phyloP scores from a whole-genome alignment of 306 rosid species.

The Hylodesmum podocarpum region DNA sequence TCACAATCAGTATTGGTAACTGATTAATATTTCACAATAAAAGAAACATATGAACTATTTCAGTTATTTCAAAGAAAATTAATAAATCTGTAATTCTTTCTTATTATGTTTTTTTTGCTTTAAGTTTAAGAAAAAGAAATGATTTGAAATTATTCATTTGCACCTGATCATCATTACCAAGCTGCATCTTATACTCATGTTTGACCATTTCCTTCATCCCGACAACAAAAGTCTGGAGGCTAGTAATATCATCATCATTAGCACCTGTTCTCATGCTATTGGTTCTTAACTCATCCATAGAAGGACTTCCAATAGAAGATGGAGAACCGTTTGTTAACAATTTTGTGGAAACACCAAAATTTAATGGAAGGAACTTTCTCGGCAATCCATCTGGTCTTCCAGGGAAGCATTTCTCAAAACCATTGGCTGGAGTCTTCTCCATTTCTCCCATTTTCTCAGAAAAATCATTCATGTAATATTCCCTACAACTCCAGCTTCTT shows the following conservation, averaged over 20 bases:
- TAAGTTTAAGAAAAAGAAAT: neutral
- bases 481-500: conserved; percentile 83
- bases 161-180: conserved; percentile 58
- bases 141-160: conserved; percentile 22
- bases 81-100: neutral
- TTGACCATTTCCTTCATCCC: conserved; percentile 85
- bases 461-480: conserved; percentile 47
- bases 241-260: conserved; percentile 68
- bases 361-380: conserved; percentile 52
- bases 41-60: neutral
- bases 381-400: conserved; percentile 75
- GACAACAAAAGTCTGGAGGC: conserved; percentile 72
- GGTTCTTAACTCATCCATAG: conserved; percentile 46
- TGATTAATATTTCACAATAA: neutral
- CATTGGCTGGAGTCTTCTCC: conserved; percentile 58
- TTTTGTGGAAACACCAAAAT: conserved; percentile 33
- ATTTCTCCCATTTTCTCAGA: conserved; percentile 37
- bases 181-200: conserved; percentile 61
- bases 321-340: conserved; percentile 60
- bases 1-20: neutral
- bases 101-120: neutral
- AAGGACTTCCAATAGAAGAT: conserved; percentile 71
- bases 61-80: neutral
- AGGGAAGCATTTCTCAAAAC: conserved; percentile 56
- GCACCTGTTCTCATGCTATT: conserved; percentile 43